Conservation (phyloP, 768 basidiomycete species). For the Podaxis sp. region DNA sequence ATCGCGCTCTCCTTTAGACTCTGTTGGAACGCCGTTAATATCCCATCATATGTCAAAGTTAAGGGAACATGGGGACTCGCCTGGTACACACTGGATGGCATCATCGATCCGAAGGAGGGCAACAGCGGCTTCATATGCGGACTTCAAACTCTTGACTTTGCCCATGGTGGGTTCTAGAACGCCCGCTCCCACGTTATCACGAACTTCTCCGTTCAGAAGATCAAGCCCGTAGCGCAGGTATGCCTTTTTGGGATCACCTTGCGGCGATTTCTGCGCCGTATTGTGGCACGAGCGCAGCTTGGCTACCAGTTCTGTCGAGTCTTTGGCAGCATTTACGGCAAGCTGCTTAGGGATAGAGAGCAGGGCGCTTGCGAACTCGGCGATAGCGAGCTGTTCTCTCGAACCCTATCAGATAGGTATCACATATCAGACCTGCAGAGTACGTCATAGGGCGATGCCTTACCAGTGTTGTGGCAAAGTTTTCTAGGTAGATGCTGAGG, state of each 20-base stretch:
- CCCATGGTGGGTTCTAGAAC: constrained; percentile 95
- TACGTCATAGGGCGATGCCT: constrained; percentile 28
- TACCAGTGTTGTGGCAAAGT: constrained; percentile 97
- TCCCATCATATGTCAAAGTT: constrained; percentile 10
- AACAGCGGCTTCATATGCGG: constrained; percentile 94
- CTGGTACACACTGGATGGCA: constrained; percentile 88
- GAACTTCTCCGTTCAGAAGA: constrained; percentile 89
- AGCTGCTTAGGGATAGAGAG: constrained; percentile 96
- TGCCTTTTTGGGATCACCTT: constrained; percentile 87
- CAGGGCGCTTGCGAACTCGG: constrained; percentile 94
- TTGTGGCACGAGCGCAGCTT: constrained; percentile 97
- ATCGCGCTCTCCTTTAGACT: constrained; percentile 71
- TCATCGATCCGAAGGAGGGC: constrained; percentile 94
- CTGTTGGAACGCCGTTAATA: constrained; percentile 36
- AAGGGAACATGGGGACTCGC: constrained; percentile 42
- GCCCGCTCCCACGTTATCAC: constrained; percentile 92
- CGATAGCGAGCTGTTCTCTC: constrained; percentile 96
- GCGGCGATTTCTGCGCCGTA: constrained; percentile 89
- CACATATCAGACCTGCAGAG: not conserved
- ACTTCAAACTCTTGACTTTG: constrained; percentile 97
- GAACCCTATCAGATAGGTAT: constrained; percentile 68
- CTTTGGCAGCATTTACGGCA: constrained; percentile 97
- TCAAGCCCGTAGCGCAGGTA: constrained; percentile 94
- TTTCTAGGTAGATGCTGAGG: constrained; percentile 95
- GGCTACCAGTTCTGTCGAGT: constrained; percentile 95